These are phyloP conservation scores for Teratosphaeria destructans DNA, from an alignment of 2,329 filamentous ascomycete species.

Conservation along the genomic window DNA sequence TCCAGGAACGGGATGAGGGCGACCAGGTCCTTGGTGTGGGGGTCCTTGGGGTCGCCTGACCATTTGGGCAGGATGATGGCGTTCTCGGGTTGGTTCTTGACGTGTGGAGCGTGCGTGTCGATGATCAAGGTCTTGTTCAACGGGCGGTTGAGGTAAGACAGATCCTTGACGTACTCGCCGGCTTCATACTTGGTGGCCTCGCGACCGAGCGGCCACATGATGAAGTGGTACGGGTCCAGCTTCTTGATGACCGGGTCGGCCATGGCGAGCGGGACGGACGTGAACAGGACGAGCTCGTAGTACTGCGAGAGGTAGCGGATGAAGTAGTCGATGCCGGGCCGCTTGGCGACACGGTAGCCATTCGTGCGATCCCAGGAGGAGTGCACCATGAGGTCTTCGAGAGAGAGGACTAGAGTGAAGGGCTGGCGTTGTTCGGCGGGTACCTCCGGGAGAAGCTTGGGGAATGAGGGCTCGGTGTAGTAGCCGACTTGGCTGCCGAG, in stretches of 20 bases:
- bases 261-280: slow-evolving; percentile 70
- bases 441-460: slow-evolving; percentile 77
- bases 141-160: slow-evolving; percentile 95
- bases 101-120: slow-evolving; percentile 73
- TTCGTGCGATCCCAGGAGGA: slow-evolving; percentile 91
- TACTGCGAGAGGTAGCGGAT: slow-evolving; percentile 93
- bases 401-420: slow-evolving; percentile 82
- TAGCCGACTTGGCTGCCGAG: slow-evolving; percentile 69
- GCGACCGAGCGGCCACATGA: slow-evolving; percentile 88
- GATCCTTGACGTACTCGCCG: slow-evolving; percentile 94
- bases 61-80: slow-evolving; percentile 85
- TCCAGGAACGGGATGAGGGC: slow-evolving; percentile 91
- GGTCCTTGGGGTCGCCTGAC: slow-evolving; percentile 70
- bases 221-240: slow-evolving; percentile 87
- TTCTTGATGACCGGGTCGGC: slow-evolving; percentile 85
- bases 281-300: slow-evolving; percentile 96
- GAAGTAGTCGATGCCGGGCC: slow-evolving; percentile 94
- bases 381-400: slow-evolving; percentile 90
- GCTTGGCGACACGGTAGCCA: slow-evolving; percentile 90
- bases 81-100: slow-evolving; percentile 89
- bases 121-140: slow-evolving; percentile 91
- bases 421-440: slow-evolving; percentile 71
- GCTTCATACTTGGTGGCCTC: slow-evolving; percentile 97
- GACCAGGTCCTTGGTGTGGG: slow-evolving; percentile 59
- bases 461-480: slow-evolving; percentile 92